A percentile compares a stretch with the other conserved stretches of the same genome.
Evolutionary conservation across 2,329 filamentous ascomycete species (phyloP).

Genomic region (Blastomyces silverae): DNA sequence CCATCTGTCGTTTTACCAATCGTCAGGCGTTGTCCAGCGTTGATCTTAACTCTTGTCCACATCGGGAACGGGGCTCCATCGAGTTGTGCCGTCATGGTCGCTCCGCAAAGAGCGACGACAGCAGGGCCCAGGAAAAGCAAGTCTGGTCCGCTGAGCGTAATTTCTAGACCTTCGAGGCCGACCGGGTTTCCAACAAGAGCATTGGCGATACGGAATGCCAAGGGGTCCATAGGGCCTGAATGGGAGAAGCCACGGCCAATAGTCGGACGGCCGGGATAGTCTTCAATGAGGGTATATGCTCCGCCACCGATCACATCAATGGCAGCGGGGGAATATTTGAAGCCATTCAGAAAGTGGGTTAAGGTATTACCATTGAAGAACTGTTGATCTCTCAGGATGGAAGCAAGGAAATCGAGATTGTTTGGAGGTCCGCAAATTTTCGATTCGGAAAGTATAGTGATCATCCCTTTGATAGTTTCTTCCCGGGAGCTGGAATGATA

Average conservation of each 20-base stretch:
- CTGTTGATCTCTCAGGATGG: slow-evolving; percentile 42
- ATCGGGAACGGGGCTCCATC: slow-evolving; percentile 47
- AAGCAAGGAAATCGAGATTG: slow-evolving; percentile 51
- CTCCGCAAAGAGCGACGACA: slow-evolving; percentile 52
- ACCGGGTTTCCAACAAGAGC: slow-evolving; percentile 52
- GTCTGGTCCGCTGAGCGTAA: slow-evolving; percentile 55
- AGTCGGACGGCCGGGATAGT: slow-evolving; percentile 51
- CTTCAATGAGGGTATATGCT: slow-evolving; percentile 54
- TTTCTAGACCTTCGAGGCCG: slow-evolving; percentile 51
- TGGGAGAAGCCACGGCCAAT: slow-evolving; percentile 55
- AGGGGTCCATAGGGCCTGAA: slow-evolving; percentile 55
- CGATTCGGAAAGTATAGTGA: slow-evolving; percentile 40
- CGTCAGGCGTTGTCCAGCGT: slow-evolving; percentile 47
- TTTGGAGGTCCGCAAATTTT: slow-evolving; percentile 50
- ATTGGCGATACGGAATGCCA: slow-evolving; percentile 55
- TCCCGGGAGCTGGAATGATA: slow-evolving; percentile 42
- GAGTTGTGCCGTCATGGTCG: slow-evolving; percentile 47
- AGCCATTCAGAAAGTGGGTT: slow-evolving; percentile 51
- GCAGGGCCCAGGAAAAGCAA: slow-evolving; percentile 51
- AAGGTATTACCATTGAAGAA: slow-evolving; percentile 50
- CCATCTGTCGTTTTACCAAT: slow-evolving; percentile 49
- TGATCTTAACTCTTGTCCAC: slow-evolving; percentile 50
- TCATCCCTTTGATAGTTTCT: slow-evolving; percentile 43
- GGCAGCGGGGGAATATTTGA: slow-evolving; percentile 45
- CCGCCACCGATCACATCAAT: slow-evolving; percentile 54